Evolutionary conservation across 2,329 filamentous ascomycete genomes (phyloP).

Genomic region (Stemphylium vesicarium): DNA sequence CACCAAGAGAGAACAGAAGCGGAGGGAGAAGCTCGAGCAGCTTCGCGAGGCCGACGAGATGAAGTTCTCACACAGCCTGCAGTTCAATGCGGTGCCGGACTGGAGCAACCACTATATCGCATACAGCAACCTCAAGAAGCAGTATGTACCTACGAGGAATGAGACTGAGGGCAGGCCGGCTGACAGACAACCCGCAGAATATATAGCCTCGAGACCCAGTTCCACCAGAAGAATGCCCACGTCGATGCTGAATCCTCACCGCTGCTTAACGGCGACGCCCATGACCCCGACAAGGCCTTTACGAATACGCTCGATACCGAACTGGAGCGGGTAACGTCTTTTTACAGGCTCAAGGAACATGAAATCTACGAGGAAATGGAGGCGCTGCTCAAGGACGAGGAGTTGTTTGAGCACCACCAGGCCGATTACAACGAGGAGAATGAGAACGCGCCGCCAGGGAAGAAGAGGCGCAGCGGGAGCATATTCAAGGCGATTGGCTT

Average conservation of each 20-base stretch:
- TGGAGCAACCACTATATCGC: constrained; percentile 98
- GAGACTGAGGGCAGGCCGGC: constrained; percentile 2
- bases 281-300: constrained; percentile 83
- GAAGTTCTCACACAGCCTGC: constrained; percentile 99
- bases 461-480: constrained; percentile 55
- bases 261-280: constrained; percentile 69
- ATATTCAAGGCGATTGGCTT: constrained; percentile 60
- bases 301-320: constrained; percentile 82
- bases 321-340: constrained; percentile 90
- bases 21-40: constrained; percentile 69
- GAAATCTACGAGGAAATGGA: constrained; percentile 85
- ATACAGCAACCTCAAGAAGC: constrained; percentile 98
- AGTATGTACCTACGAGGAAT: constrained; percentile 63
- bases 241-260: constrained; percentile 83
- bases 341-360: constrained; percentile 86
- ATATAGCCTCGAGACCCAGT: constrained; percentile 88
- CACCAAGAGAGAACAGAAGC: constrained; percentile 51
- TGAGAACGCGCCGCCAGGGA: constrained; percentile 46
- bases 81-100: constrained; percentile 99
- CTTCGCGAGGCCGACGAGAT: constrained; percentile 82
- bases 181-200: constrained; percentile 65
- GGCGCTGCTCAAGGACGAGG: constrained; percentile 76
- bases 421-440: constrained; percentile 46
- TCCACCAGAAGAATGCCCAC: constrained; percentile 65
- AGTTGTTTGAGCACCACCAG: constrained; percentile 67